A percentile compares a stretch with the other conserved stretches of the same genome.
These are phyloP conservation scores for Funneliformis caledonium DNA, from an alignment of 371 early-diverging fungal genomes.

Conservation along the genomic window DNA sequence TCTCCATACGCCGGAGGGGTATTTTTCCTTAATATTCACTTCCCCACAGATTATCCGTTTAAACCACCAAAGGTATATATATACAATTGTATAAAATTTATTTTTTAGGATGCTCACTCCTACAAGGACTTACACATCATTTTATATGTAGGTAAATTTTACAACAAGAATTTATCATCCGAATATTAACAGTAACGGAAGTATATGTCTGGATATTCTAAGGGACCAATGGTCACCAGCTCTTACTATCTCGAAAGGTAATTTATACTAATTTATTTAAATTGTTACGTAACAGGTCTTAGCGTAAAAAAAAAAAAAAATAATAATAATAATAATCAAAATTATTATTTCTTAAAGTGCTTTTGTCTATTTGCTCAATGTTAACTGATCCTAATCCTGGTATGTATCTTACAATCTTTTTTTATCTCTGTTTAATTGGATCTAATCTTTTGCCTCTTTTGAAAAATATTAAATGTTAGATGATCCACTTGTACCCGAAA, in stretches of 20 bases:
- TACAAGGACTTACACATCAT: not conserved
- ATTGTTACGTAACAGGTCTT: not conserved
- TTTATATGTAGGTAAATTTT: slow-evolving; percentile 65
- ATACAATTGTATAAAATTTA: slow-evolving; percentile 20
- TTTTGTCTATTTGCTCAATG: slow-evolving; percentile 87
- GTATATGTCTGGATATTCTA: slow-evolving; percentile 92
- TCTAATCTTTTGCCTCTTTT: not conserved
- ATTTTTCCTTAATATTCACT: slow-evolving; percentile 97
- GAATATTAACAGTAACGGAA: slow-evolving; percentile 91
- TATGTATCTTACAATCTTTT: slow-evolving; percentile 38
- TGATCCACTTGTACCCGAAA: slow-evolving; percentile 92
- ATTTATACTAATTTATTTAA: not conserved
- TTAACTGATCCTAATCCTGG: slow-evolving; percentile 93
- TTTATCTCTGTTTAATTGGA: not conserved
- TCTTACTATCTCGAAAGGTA: slow-evolving; percentile 84
- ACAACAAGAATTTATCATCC: slow-evolving; percentile 95
- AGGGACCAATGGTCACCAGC: slow-evolving; percentile 97
- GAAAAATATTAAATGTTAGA: slow-evolving; percentile 51
- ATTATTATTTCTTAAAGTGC: slow-evolving; percentile 51
- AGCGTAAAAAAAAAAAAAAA: not conserved
- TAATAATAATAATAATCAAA: too few species aligned
- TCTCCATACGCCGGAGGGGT: slow-evolving; percentile 88
- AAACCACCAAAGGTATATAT: slow-evolving; percentile 79
- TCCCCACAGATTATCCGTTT: slow-evolving; percentile 93
- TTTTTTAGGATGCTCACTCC: not conserved